phyloP scores from a whole-genome alignment of 306 rosid species.

The Medicago lupulina region DNA sequence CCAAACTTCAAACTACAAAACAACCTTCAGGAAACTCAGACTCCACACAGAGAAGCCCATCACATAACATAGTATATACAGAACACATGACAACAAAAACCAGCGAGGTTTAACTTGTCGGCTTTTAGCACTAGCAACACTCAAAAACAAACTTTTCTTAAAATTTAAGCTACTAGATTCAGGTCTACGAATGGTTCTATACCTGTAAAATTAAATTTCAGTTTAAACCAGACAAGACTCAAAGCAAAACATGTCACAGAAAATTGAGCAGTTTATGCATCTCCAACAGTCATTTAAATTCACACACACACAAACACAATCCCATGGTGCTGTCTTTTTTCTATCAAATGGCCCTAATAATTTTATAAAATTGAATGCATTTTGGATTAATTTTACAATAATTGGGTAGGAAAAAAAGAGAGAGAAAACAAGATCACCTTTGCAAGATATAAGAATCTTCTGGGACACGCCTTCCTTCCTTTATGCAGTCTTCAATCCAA shows the following conservation, averaged over 20 bases:
- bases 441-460: conserved; percentile 64
- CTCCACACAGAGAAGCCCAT: conserved; percentile 15
- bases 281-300: conserved; percentile 21
- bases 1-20: not conserved
- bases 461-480: conserved; percentile 70
- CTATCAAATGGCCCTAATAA: not conserved
- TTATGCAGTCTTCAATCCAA: conserved; percentile 90
- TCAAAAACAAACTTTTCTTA: not conserved
- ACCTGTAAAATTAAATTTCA: conserved; percentile 18
- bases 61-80: not conserved
- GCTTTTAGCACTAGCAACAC: not conserved
- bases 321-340: conserved; percentile 1
- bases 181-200: not conserved
- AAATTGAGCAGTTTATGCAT: conserved; percentile 15
- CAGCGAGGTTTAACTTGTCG: not conserved
- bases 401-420: not conserved
- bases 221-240: not conserved
- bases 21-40: conserved; percentile 6
- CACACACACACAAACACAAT: not conserved
- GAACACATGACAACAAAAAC: conserved; percentile 8
- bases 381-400: not conserved
- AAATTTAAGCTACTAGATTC: not conserved
- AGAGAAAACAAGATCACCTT: conserved; percentile 54
- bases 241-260: conserved; percentile 1
- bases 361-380: conserved; percentile 18